phyloP scores from a whole-genome alignment of 306 rosid genomes.

The Gleditsia sinensis region DNA sequence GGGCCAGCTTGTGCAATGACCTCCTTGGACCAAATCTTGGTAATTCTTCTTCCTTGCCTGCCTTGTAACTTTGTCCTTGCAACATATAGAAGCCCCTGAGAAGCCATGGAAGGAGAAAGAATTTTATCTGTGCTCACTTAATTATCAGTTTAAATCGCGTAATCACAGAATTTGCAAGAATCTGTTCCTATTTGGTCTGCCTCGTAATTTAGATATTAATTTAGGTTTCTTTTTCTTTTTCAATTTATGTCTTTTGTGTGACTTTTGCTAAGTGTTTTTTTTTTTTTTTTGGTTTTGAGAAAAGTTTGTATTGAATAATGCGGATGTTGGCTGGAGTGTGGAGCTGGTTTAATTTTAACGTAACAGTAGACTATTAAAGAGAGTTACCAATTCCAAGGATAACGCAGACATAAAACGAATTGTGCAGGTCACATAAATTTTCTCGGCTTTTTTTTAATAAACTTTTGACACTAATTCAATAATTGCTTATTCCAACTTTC shows the following conservation, averaged over 20 bases:
- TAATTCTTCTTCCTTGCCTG: conserved; percentile 44
- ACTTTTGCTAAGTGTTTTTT: not conserved
- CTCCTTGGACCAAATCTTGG: conserved; percentile 50
- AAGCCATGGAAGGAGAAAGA: conserved; percentile 1
- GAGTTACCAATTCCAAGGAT: no score
- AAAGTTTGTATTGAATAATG: conserved; percentile 28
- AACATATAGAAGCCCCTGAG: not conserved
- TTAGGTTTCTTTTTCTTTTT: conserved; percentile 12
- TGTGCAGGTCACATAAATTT: no score
- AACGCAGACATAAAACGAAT: no score
- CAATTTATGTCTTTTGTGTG: not conserved
- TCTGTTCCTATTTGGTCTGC: not conserved
- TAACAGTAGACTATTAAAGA: no score
- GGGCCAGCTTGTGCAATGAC: conserved; percentile 64
- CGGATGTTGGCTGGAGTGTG: conserved; percentile 26
- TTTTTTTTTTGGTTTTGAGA: no score
- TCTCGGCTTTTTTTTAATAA: no score
- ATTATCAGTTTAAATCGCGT: conserved; percentile 28
- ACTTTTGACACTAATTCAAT: no score
- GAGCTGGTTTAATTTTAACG: conserved; percentile 6
- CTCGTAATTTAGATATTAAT: conserved; percentile 26
- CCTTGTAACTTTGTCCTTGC: conserved; percentile 22
- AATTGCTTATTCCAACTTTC: no score
- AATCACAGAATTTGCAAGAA: conserved; percentile 33
- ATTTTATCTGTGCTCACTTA: conserved; percentile 16